phyloP scores from a whole-genome alignment of 345 rosid species.

The Eucalyptus curtisii region DNA sequence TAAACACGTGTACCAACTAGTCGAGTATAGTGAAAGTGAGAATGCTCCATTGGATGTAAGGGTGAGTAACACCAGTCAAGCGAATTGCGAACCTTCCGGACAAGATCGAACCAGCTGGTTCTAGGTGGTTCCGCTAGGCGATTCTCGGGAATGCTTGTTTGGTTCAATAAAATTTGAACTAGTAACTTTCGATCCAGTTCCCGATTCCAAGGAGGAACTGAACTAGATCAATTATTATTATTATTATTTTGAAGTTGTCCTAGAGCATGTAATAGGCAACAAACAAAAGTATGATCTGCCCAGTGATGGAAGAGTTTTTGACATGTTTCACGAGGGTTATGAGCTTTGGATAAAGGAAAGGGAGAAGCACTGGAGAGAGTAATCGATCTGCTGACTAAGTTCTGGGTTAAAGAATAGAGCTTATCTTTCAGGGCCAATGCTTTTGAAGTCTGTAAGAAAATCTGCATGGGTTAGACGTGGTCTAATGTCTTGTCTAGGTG shows the following conservation, averaged over 20 bases:
- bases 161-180: no score
- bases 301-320: not conserved
- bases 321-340: not conserved
- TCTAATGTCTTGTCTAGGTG: not conserved
- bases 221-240: not conserved
- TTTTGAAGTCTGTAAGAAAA: not conserved
- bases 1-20: not conserved
- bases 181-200: accelerated
- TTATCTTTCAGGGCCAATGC: not conserved
- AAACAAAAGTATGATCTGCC: not conserved
- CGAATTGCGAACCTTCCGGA: accelerated
- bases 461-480: not conserved
- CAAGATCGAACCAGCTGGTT: no score
- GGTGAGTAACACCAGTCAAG: not conserved
- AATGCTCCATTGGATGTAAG: accelerated
- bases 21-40: not conserved
- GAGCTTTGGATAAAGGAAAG: no score
- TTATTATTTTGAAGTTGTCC: not conserved
- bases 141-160: accelerated
- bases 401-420: not conserved
- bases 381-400: not conserved
- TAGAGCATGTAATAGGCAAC: not conserved
- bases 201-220: accelerated
- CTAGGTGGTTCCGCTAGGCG: not conserved
- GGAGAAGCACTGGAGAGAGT: no score